phyloP scores from a whole-genome alignment of 352 stramenopile species.

The Globisporangium splendens region DNA sequence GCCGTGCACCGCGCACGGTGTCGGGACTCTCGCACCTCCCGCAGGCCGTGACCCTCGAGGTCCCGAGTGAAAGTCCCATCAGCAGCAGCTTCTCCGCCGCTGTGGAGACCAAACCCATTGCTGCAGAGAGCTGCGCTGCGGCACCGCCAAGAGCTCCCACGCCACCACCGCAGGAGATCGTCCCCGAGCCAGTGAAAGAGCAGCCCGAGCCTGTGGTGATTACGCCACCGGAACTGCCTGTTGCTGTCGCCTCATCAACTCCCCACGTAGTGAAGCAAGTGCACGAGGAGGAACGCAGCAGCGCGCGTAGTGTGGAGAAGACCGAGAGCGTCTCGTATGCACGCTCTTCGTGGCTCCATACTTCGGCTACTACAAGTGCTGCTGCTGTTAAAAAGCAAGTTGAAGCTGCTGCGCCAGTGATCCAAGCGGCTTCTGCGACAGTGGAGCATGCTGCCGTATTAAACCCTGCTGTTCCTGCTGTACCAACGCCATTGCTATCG shows the following conservation, averaged over 20 bases:
- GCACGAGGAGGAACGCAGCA: not conserved
- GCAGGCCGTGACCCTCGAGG: slow-evolving; percentile 11
- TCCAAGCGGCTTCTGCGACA: not conserved
- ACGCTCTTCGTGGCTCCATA: not conserved
- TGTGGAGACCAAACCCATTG: not conserved
- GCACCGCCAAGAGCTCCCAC: not conserved
- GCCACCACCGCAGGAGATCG: not conserved
- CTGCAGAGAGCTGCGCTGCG: not conserved
- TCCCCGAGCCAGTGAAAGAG: not conserved
- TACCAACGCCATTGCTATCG: too few species aligned
- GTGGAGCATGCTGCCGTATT: not conserved
- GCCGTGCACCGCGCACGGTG: slow-evolving; percentile 5
- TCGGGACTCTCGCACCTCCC: slow-evolving; percentile 16
- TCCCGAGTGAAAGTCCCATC: not conserved
- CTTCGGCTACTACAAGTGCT: not conserved
- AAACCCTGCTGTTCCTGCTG: not conserved
- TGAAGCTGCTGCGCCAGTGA: not conserved
- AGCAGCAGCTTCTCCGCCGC: not conserved
- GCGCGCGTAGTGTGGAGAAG: not conserved
- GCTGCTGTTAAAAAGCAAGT: not conserved
- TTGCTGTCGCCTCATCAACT: too few species aligned
- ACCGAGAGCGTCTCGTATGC: not conserved
- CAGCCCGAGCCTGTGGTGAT: not conserved
- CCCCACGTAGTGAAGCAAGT: too few species aligned
- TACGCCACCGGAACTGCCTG: not conserved